Evolutionary conservation across 2,329 filamentous ascomycete genomes (phyloP).

Genomic region (Cordyceps fumosorosea): DNA sequence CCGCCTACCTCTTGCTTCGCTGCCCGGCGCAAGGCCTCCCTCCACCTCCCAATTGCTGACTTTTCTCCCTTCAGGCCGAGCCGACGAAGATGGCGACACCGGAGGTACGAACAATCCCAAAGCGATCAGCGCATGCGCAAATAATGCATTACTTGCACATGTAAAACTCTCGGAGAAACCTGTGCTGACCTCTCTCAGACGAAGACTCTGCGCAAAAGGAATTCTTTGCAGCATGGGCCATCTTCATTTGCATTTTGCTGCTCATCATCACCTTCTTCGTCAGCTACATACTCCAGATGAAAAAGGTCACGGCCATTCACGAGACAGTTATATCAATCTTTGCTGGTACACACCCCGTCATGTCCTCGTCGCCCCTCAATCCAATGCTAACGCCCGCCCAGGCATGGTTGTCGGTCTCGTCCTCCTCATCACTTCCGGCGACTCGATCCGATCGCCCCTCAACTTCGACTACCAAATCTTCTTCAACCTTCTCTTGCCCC

Average conservation of each 20-base stretch:
- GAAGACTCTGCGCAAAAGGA: conserved; percentile 86
- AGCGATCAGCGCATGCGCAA: not conserved
- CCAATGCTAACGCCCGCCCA: conserved; percentile 28
- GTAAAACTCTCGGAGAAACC: not conserved
- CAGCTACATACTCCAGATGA: conserved; percentile 93
- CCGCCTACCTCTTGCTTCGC: not conserved
- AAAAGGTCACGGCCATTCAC: conserved; percentile 94
- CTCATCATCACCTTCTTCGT: conserved; percentile 93
- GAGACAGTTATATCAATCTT: conserved; percentile 99
- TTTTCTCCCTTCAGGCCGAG: conserved; percentile 4
- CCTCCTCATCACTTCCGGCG: conserved; percentile 72
- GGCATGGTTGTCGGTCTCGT: conserved; percentile 94
- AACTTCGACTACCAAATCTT: conserved; percentile 99
- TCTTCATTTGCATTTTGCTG: conserved; percentile 93
- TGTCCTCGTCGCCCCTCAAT: no score
- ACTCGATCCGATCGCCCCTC: conserved; percentile 81
- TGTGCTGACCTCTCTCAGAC: conserved; percentile 35
- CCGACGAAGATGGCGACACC: conserved; percentile 8
- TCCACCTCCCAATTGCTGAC: not conserved
- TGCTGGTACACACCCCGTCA: conserved; percentile 52
- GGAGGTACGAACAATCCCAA: conserved; percentile 6
- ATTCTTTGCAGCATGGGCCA: conserved; percentile 90
- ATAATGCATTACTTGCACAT: no score
- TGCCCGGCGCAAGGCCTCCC: not conserved
- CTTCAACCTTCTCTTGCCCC: conserved; percentile 97